Evolutionary conservation across 2,329 filamentous ascomycete species (phyloP).

Genomic region (Botrytis galanthina): DNA sequence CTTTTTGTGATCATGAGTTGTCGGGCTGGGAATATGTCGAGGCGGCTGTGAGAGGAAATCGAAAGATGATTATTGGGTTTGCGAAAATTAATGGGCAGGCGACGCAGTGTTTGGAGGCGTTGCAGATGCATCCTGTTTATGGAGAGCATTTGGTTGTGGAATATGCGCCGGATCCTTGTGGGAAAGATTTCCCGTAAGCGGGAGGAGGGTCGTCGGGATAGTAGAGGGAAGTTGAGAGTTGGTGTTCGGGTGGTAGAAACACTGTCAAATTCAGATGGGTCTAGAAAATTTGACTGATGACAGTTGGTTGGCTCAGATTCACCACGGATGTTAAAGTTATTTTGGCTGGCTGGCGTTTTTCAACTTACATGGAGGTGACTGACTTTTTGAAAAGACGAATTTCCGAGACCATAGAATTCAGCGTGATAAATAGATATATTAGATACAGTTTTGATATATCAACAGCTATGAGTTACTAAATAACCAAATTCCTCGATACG

Average conservation of each 20-base stretch:
- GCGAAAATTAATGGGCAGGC: neutral
- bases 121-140: neutral
- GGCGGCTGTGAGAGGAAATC: neutral
- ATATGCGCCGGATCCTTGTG: neutral
- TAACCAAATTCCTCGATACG: neutral
- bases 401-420: fast-evolving
- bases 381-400: fast-evolving
- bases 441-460: neutral
- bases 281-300: neutral
- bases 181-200: neutral
- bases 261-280: neutral
- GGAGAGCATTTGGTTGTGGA: neutral
- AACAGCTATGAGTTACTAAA: neutral
- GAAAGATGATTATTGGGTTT: neutral
- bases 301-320: neutral
- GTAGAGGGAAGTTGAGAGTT: neutral
- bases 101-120: neutral
- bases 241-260: neutral
- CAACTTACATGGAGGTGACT: neutral
- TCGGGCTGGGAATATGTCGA: neutral
- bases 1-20: neutral
- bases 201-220: fast-evolving
- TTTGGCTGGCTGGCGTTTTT: neutral
- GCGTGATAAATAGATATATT: neutral
- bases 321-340: neutral